These are phyloP conservation scores for Zoysia pacifica DNA, from an alignment of 176 grass and related monocot species.

Conservation along the genomic window DNA sequence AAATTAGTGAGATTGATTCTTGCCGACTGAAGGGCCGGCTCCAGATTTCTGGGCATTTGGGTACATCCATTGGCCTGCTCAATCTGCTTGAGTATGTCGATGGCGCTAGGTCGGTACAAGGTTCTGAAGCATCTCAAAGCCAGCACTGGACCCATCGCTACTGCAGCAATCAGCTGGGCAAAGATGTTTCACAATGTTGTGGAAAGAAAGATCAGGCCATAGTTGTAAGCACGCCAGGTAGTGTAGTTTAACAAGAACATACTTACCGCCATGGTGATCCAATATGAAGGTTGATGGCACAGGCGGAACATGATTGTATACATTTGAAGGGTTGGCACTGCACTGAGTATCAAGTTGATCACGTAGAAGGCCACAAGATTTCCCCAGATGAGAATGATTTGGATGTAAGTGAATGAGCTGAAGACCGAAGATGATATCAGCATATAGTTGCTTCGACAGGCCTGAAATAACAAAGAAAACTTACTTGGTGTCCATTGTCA, in stretches of 20 bases:
- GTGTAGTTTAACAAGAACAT: background rate
- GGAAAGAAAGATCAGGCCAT: background rate
- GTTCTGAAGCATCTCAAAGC: slow-evolving; percentile 63
- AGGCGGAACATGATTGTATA: slow-evolving; percentile 81
- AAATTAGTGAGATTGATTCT: slow-evolving; percentile 47
- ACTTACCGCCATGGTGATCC: slow-evolving; percentile 91
- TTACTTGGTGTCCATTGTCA: slow-evolving; percentile 85
- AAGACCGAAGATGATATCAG: slow-evolving; percentile 32
- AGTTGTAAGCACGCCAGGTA: background rate
- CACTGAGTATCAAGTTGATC: slow-evolving; percentile 74
- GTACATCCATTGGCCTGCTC: slow-evolving; percentile 50
- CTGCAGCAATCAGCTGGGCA: slow-evolving; percentile 59
- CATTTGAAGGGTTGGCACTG: slow-evolving; percentile 58
- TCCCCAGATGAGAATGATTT: slow-evolving; percentile 82
- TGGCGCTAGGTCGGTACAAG: slow-evolving; percentile 56
- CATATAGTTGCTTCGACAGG: background rate
- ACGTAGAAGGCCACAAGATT: slow-evolving; percentile 82
- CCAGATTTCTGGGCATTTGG: slow-evolving; percentile 35
- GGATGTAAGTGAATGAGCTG: slow-evolving; percentile 74
- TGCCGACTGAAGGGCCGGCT: slow-evolving; percentile 39
- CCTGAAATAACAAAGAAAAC: background rate
- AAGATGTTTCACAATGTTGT: slow-evolving; percentile 19
- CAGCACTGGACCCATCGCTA: slow-evolving; percentile 64
- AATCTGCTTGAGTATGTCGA: slow-evolving; percentile 72
- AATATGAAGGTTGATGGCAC: slow-evolving; percentile 71